Evolutionary conservation across 768 basidiomycete species (phyloP), one percentile per base, ranked within the genome.

Genomic region (Hydnomerulius pinastri): DNA sequence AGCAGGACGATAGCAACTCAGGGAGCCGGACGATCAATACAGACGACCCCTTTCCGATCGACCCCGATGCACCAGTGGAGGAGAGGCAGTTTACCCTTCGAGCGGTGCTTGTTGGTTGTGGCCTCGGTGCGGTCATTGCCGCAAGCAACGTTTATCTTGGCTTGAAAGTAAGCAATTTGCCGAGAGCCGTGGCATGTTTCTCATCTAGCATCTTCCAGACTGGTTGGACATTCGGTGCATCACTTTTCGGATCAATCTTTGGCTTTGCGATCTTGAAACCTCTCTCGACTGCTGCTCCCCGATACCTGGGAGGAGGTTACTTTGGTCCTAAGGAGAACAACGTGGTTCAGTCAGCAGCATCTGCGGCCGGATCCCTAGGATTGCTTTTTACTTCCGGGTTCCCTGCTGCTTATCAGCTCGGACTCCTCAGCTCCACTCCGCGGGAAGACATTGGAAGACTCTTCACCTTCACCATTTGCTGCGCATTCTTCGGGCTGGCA

Each of bases 81-180:
- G 74, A 73, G 13, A 77, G 77, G 48, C 80, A 79, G 60, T 73
- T 83, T 40, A 78, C 80, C 9, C 53, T 81, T 55, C 73, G 80
- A 47, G 76, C 80, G 38, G 53, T 83, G 17, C 53, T 81, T 43
- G 76, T 80, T 49, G 80, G 81, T 50, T 76, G 75, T 57, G 52
- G 47, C 13, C 72, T 85, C 24, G 80, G 82, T 25, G 78, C 76
- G 33, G 54, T 84, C 62, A 78, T 85, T 23, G 77, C 79, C 40
- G 80, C 83, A 11, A 81, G 80, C 41, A 83, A 83, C 63, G 79
- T 87, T 51, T 85, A 87, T 63, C 78, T 85, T 18, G 82, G 85
- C 32, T 65, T 86, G 50, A 85, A 86, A 69, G 65, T 59, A 29
- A 13, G 55, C 39, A 6, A 27, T 24, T 20, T 41, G 12, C 44